A percentile compares a stretch with the other conserved stretches of the same genome.
Evolutionary conservation across 2,329 filamentous ascomycete species (phyloP).

Genomic region (Cladosporium sp.): DNA sequence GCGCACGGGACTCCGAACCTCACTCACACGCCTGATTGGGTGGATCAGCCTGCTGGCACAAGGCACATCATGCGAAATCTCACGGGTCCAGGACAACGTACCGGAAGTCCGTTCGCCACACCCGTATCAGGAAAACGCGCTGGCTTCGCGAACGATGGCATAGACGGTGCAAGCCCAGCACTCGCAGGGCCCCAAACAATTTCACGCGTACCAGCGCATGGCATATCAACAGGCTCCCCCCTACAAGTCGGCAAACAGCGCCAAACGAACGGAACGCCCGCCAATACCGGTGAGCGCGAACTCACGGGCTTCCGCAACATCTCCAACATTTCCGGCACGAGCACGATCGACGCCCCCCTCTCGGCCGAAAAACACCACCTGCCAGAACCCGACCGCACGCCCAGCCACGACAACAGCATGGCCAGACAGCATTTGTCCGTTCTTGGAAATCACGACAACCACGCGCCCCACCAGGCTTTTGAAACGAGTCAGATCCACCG

Average conservation of each 20-base stretch:
- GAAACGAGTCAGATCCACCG: conserved; percentile 25
- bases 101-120: conserved; percentile 27
- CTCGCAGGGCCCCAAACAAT: conserved; percentile 4
- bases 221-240: conserved; percentile 19
- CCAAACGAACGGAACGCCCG: conserved; percentile 19
- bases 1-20: conserved; percentile 26
- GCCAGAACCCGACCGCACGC: conserved; percentile 19
- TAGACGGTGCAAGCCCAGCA: conserved; percentile 5
- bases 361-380: conserved; percentile 23
- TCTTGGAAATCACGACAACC: conserved; percentile 17
- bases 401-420: conserved; percentile 13
- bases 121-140: conserved; percentile 24
- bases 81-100: conserved; percentile 15
- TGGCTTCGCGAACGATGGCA: conserved; percentile 15
- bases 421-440: neutral
- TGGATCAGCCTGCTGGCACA: conserved; percentile 21
- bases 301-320: conserved; percentile 10
- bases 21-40: conserved; percentile 32
- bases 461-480: conserved; percentile 23
- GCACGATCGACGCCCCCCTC: conserved; percentile 30
- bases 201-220: neutral
- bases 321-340: conserved; percentile 36
- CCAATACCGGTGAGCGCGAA: conserved; percentile 29
- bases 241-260: conserved; percentile 26
- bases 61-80: conserved; percentile 27